Conservation (phyloP, 495 filamentous ascomycete genomes). For the Letharia lupina region DNA sequence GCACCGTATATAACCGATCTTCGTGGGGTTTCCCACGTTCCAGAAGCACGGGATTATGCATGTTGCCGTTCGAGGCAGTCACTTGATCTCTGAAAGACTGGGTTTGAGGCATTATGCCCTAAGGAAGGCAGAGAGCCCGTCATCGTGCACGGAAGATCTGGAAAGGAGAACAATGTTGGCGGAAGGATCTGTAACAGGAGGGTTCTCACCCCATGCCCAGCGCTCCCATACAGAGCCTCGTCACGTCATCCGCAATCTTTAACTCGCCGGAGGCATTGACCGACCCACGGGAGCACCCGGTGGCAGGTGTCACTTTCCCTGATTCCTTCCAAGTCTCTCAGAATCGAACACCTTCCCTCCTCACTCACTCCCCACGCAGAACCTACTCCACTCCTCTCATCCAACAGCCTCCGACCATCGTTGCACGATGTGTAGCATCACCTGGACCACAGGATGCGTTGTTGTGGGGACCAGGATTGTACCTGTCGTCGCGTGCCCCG, state of each 20-base stretch:
- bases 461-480: neutral
- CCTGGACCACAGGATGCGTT: constrained; percentile 8
- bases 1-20: constrained; percentile 4
- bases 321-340: neutral
- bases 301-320: neutral
- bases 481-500: constrained; percentile 4
- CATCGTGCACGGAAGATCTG: neutral
- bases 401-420: constrained; percentile 3
- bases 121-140: neutral
- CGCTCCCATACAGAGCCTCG: neutral
- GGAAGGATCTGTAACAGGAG: neutral
- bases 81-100: neutral
- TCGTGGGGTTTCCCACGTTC: neutral
- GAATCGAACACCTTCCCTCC: neutral
- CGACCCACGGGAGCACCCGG: constrained; percentile 10
- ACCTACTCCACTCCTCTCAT: neutral
- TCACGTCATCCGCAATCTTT: constrained; percentile 4
- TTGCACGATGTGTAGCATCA: neutral
- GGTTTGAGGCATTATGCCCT: neutral
- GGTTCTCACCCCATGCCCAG: neutral
- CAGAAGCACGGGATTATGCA: neutral
- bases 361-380: constrained; percentile 3
- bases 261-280: constrained; percentile 7
- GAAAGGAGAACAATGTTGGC: neutral
- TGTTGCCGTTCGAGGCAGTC: neutral